Evolutionary conservation across 2,329 filamentous ascomycete genomes (phyloP), one percentile per base, ranked within the genome.

Genomic region (Aureobasidium sp.): DNA sequence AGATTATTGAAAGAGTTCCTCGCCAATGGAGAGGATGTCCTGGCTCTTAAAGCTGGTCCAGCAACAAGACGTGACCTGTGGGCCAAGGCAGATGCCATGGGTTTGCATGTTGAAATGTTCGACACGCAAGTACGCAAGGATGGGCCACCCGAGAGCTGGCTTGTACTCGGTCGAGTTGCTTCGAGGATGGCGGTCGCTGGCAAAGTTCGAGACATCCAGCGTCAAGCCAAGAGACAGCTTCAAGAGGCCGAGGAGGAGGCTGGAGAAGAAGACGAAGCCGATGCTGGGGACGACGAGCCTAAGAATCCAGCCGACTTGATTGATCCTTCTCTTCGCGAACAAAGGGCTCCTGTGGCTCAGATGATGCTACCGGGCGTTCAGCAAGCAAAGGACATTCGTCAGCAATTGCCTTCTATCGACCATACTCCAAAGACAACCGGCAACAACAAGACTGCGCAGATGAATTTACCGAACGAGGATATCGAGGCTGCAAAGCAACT

Each of bases 401-500:
- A 58, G 22, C 20, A 58, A 45, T 14, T 47, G 53, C 55, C 55
- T 58, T 3, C 55, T 8, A 47, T 57, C 17, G 55, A 45, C 14
- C 17, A 57, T 12, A 22, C 29, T 2, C 7, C 41, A n/a, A 45
- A 57, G 39, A 17, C 41, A 27, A 47, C 36, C 1, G 8, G 41
- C 20, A n/a, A 29, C 14, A 48, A 17, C 20, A 41, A 57, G n/a
- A 25, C 39, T 56, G 17, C 52, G 0, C 29, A 57, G n/a, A 22
- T 22, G 12, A n/a, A n/a, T 17, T n/a, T 25, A 3, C 53, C 39
- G 8, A 39, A 36, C 20, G 53, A 22, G 41, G 53, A 57, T 3
- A 57, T 57, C 20, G 53, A 57, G 22, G 53, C 53, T 36, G 53
- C 53, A 22, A 57, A 57, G 7, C 53, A 57, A 45, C 53, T 57